Evolutionary conservation across 768 basidiomycete genomes (phyloP).

Genomic region (Basidioascus undulatus): DNA sequence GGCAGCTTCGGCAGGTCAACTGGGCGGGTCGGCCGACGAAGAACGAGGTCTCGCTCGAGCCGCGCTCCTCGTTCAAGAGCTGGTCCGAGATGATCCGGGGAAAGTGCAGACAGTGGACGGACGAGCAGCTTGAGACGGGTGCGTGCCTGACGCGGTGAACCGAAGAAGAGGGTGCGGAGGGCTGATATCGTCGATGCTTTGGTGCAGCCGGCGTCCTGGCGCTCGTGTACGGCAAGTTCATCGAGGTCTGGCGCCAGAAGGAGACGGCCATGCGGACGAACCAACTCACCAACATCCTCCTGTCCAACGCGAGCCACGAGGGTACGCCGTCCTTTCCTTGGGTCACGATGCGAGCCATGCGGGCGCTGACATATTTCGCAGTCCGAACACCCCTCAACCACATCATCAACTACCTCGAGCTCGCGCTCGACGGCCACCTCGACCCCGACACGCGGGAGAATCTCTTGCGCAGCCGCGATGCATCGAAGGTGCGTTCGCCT

Average conservation of each 20-base stretch:
- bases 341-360: background rate
- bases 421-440: slow-evolving; percentile 50
- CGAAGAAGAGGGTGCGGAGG: background rate
- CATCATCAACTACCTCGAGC: slow-evolving; percentile 65
- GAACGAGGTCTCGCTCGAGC: slow-evolving; percentile 29
- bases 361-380: slow-evolving; percentile 11
- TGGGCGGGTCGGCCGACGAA: slow-evolving; percentile 22
- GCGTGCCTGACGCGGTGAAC: too few species aligned
- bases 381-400: slow-evolving; percentile 57
- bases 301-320: slow-evolving; percentile 66
- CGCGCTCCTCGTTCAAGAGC: slow-evolving; percentile 49
- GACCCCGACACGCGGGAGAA: slow-evolving; percentile 52
- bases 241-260: slow-evolving; percentile 66
- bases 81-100: slow-evolving; percentile 56
- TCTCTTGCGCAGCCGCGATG: slow-evolving; percentile 42
- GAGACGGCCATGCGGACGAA: slow-evolving; percentile 46
- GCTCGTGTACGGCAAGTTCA: slow-evolving; percentile 61
- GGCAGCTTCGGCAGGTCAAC: slow-evolving; percentile 38
- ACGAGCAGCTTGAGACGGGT: slow-evolving; percentile 61
- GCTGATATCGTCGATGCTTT: too few species aligned
- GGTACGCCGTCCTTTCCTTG: slow-evolving; percentile 20
- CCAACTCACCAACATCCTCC: slow-evolving; percentile 43
- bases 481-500: slow-evolving; percentile 37
- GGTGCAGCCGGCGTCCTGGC: slow-evolving; percentile 55
- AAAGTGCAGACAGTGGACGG: slow-evolving; percentile 45